These are phyloP conservation scores for Ophiostoma australiae DNA, from an alignment of 2,329 filamentous ascomycete genomes.

Conservation along the genomic window DNA sequence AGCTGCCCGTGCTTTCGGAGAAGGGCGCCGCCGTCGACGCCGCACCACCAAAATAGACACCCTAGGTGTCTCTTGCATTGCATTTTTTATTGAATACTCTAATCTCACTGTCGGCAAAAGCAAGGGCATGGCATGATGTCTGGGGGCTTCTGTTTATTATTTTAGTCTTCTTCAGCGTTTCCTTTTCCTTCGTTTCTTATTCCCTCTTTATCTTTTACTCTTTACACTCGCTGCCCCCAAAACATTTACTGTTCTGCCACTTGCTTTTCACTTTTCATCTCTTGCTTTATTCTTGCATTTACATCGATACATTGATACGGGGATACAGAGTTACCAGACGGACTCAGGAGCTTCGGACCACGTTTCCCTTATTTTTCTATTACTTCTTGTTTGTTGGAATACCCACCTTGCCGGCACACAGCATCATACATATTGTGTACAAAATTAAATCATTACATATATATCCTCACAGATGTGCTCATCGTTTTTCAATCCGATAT, in stretches of 20 bases:
- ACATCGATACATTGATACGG: background rate
- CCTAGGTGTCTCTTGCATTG: background rate
- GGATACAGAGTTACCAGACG: background rate
- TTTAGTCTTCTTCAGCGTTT: background rate
- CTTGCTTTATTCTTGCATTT: background rate
- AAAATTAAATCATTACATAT: background rate
- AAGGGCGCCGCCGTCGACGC: background rate
- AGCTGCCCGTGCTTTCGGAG: constrained; percentile 12
- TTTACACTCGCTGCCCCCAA: background rate
- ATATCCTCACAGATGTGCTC: background rate
- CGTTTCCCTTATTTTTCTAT: background rate
- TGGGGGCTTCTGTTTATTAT: background rate
- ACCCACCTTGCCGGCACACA: constrained; percentile 2
- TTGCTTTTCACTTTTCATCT: background rate
- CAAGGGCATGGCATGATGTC: background rate
- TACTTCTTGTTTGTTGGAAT: background rate
- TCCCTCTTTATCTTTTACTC: background rate
- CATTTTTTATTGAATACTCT: background rate
- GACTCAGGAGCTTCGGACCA: background rate
- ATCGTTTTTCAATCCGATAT: too few relatives aligned
- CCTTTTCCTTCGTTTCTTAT: background rate
- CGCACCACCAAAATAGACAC: background rate
- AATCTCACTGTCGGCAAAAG: background rate
- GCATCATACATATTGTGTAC: background rate
- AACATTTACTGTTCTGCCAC: background rate